phyloP scores from a whole-genome alignment of 2,329 filamentous ascomycete genomes.

The Scleromitrula shiraiana region DNA sequence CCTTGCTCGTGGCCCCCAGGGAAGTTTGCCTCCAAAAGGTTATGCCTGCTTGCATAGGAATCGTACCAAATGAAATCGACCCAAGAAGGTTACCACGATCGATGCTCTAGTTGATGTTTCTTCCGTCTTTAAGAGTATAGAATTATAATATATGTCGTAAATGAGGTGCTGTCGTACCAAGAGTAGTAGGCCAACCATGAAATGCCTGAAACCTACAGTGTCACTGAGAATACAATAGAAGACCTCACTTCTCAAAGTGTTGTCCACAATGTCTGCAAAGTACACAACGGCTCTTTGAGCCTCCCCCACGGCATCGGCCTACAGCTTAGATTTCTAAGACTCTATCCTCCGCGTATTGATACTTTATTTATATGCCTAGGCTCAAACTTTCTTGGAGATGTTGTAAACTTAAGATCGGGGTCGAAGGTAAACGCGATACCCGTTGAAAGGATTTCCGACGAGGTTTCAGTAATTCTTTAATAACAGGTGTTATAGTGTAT shows the following conservation, averaged over 20 bases:
- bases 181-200: background rate
- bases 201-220: background rate
- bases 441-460: too few relatives aligned
- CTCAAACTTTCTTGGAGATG: too few relatives aligned
- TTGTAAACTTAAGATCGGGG: too few relatives aligned
- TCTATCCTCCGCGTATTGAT: too few relatives aligned
- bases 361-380: too few relatives aligned
- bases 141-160: too few relatives aligned
- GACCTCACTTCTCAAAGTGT: background rate
- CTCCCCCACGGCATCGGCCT: conserved; percentile 10
- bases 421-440: too few relatives aligned
- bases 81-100: background rate
- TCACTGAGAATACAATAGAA: background rate
- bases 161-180: too few relatives aligned
- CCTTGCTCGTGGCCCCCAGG: conserved; percentile 9
- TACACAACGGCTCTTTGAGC: conserved; percentile 7
- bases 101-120: background rate
- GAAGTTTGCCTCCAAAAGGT: background rate
- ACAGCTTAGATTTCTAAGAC: background rate
- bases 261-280: conserved; percentile 6
- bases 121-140: too few relatives aligned
- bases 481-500: too few relatives aligned
- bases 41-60: conserved; percentile 4
- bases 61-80: background rate
- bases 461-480: too few relatives aligned